Percentiles rank a stretch among this genome's conserved stretches.
Conservation (phyloP, 202 grass and related monocot genomes). For the Bolboschoenoplectus hybrid region DNA sequence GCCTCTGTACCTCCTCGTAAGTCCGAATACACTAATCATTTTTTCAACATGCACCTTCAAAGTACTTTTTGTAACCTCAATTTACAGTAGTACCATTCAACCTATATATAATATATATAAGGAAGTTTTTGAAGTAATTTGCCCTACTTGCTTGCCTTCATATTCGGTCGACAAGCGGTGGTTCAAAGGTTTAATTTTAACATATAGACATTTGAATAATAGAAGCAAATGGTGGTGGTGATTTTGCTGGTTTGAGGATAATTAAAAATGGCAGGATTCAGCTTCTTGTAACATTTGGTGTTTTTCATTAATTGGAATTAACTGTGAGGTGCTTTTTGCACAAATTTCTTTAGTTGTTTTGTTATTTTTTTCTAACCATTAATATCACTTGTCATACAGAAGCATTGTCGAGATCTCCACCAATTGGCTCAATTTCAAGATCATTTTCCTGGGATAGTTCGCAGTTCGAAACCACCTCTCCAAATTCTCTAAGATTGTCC, state of each 20-base stretch:
- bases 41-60: background rate
- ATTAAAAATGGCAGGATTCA: background rate
- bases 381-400: conserved; percentile 56
- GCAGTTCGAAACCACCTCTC: conserved; percentile 57
- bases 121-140: background rate
- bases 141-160: background rate
- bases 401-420: conserved; percentile 72
- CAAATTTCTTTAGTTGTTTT: conserved; percentile 35
- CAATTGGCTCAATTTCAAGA: conserved; percentile 80
- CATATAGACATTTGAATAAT: background rate
- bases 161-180: background rate
- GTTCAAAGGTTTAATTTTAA: conserved; percentile 4
- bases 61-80: background rate
- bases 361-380: conserved; percentile 22
- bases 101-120: background rate
- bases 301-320: background rate
- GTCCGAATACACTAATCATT: conserved; percentile 25
- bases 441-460: conserved; percentile 69
- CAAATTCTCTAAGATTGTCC: conserved; percentile 67
- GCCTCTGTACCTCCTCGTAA: conserved; percentile 62
- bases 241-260: background rate
- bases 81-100: background rate
- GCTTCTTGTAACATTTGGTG: background rate
- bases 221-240: background rate
- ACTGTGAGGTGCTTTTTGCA: conserved; percentile 19